Evolutionary conservation across 2,329 filamentous ascomycete genomes (phyloP).

Genomic region (Pezicula rhizophila): DNA sequence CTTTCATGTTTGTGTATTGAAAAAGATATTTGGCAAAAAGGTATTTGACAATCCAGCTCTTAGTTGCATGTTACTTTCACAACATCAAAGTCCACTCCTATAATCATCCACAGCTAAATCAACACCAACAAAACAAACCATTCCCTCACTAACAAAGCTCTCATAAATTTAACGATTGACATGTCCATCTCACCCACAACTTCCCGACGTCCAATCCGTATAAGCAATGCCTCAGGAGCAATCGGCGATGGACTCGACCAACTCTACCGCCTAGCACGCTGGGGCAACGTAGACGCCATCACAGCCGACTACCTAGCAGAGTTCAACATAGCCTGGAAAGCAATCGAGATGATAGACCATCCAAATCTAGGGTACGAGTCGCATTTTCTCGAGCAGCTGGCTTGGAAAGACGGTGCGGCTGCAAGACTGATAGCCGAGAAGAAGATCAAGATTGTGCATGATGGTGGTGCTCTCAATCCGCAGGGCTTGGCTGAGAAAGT

Average conservation of each 20-base stretch:
- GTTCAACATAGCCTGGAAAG: constrained; percentile 28
- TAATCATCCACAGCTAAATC: no score
- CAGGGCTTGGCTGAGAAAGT: constrained; percentile 1
- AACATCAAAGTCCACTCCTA: no score
- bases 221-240: constrained; percentile 32
- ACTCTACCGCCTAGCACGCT: constrained; percentile 28
- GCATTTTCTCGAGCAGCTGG: constrained; percentile 26
- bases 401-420: constrained; percentile 15
- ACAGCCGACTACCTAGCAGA: constrained; percentile 24
- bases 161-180: no score
- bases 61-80: no score
- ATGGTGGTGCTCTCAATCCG: constrained; percentile 5
- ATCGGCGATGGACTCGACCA: constrained; percentile 32
- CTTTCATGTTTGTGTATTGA: no score
- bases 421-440: constrained; percentile 2
- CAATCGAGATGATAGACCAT: constrained; percentile 22
- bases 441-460: constrained; percentile 1
- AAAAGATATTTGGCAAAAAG: no score
- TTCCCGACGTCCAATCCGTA: constrained; percentile 25
- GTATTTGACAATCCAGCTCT: no score
- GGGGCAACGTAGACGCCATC: constrained; percentile 18
- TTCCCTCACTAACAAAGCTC: no score
- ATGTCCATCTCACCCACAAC: no score
- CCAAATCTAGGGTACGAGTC: constrained; percentile 27
- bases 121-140: no score